Percentiles rank a stretch among this genome's conserved stretches.
phyloP scores from a whole-genome alignment of 805 yeast species.

The Torulaspora indica region DNA sequence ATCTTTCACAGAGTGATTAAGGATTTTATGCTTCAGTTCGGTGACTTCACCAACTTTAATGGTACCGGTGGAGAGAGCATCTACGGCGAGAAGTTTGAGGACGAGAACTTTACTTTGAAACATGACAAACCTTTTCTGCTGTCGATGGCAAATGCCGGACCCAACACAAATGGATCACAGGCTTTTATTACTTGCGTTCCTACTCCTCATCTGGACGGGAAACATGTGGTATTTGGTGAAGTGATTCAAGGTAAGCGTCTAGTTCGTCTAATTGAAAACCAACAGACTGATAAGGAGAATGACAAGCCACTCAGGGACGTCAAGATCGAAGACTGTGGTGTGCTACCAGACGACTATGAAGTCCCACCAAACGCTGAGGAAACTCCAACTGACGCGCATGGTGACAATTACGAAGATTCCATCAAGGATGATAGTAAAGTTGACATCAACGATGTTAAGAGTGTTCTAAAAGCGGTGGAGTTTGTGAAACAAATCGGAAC shows the following conservation, averaged over 20 bases:
- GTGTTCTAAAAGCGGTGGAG: conserved; percentile 62
- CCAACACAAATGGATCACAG: conserved; percentile 93
- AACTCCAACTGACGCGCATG: conserved; percentile 68
- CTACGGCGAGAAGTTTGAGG: conserved; percentile 83
- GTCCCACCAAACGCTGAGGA: conserved; percentile 42
- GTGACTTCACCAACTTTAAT: conserved; percentile 72
- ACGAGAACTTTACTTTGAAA: conserved; percentile 71
- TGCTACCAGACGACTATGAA: conserved; percentile 54
- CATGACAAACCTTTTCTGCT: conserved; percentile 84
- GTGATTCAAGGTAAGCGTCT: conserved; percentile 77
- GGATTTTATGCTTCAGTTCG: conserved; percentile 91
- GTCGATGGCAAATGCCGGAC: conserved; percentile 97
- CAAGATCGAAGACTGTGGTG: conserved; percentile 74
- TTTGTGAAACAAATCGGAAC: conserved; percentile 76
- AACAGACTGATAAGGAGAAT: conserved; percentile 50
- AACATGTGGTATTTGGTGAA: conserved; percentile 94
- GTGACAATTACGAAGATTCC: conserved; percentile 74
- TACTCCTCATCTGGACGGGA: conserved; percentile 91
- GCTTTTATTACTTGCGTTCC: conserved; percentile 89
- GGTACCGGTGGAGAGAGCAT: conserved; percentile 83
- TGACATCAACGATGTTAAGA: conserved; percentile 53
- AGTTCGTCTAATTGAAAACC: conserved; percentile 71
- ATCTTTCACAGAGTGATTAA: conserved; percentile 89
- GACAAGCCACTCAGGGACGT: conserved; percentile 74
- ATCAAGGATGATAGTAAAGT: conserved; percentile 70